Percentiles rank a stretch among this genome's conserved stretches.
These are phyloP conservation scores for Fusarium liriodendri DNA, from an alignment of 2,329 filamentous ascomycete genomes.

Conservation along the genomic window DNA sequence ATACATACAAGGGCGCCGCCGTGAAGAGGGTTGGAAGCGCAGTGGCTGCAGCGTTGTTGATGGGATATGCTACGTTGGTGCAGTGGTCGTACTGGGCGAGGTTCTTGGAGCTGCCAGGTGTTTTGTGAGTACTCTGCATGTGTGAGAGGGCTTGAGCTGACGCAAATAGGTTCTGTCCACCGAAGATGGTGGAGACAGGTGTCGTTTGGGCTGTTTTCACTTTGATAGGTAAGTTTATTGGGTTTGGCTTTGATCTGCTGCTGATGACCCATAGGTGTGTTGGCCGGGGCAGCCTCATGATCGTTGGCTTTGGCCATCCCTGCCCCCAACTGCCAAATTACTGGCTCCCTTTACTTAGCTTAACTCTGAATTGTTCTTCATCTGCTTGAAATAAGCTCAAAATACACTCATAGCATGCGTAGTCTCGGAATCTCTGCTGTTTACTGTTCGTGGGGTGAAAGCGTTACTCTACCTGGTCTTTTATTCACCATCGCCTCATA, in stretches of 20 bases:
- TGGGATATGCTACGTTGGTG: slow-evolving; percentile 28
- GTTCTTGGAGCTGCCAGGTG: slow-evolving; percentile 30
- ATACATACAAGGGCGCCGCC: background rate
- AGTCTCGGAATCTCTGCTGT: background rate
- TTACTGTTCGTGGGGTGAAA: background rate
- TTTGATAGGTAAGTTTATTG: slow-evolving; percentile 1
- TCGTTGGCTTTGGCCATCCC: background rate
- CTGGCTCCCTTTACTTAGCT: background rate
- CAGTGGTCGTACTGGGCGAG: slow-evolving; percentile 35
- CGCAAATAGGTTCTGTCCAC: slow-evolving; percentile 14
- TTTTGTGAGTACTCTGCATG: slow-evolving; percentile 18
- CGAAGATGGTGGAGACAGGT: slow-evolving; percentile 19
- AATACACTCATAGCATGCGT: background rate
- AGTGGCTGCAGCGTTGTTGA: slow-evolving; percentile 6
- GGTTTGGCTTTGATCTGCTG: background rate
- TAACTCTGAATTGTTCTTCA: background rate
- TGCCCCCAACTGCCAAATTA: background rate
- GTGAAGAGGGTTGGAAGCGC: slow-evolving; percentile 24
- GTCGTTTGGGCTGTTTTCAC: slow-evolving; percentile 24
- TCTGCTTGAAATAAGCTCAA: background rate
- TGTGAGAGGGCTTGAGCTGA: slow-evolving; percentile 2
- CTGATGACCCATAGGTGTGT: slow-evolving; percentile 14
- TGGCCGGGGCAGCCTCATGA: slow-evolving; percentile 31
- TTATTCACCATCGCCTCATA: background rate
- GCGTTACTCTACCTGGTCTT: background rate